Conservation (phyloP, 768 basidiomycete genomes). For the Mrakia blollopis region DNA sequence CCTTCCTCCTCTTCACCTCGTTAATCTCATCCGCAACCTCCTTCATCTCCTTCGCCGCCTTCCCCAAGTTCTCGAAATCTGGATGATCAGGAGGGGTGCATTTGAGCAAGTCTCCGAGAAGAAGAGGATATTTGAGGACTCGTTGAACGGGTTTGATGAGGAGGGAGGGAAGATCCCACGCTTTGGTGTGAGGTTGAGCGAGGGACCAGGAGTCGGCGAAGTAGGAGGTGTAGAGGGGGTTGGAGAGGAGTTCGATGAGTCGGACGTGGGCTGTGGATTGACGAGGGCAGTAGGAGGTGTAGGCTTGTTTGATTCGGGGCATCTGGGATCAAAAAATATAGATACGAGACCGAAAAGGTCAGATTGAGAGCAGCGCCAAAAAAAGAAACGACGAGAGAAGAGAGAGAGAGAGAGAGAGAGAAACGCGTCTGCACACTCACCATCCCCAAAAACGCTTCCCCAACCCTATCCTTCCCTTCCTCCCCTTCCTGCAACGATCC, state of each 20-base stretch:
- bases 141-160: slow-evolving; percentile 47
- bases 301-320: slow-evolving; percentile 41
- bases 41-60: slow-evolving; percentile 47
- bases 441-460: slow-evolving; percentile 40
- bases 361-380: neutral
- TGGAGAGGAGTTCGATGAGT: slow-evolving; percentile 40
- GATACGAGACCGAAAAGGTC: too few species aligned
- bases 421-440: slow-evolving; percentile 34
- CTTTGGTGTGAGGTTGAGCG: slow-evolving; percentile 44
- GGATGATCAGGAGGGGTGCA: slow-evolving; percentile 44
- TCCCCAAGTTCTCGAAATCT: slow-evolving; percentile 42
- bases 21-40: slow-evolving; percentile 56
- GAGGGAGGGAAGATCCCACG: slow-evolving; percentile 47
- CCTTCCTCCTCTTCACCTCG: slow-evolving; percentile 72
- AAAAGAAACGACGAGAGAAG: neutral
- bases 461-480: slow-evolving; percentile 37
- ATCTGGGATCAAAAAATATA: slow-evolving; percentile 28
- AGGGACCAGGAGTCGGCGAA: slow-evolving; percentile 43
- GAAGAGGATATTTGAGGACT: slow-evolving; percentile 44
- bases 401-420: neutral
- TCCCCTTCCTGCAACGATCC: slow-evolving; percentile 24
- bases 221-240: slow-evolving; percentile 37
- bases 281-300: slow-evolving; percentile 43
- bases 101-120: slow-evolving; percentile 43
- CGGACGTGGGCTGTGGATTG: slow-evolving; percentile 42